These are phyloP conservation scores for Fusarium piperis DNA, from an alignment of 2,329 filamentous ascomycete genomes.

Conservation along the genomic window DNA sequence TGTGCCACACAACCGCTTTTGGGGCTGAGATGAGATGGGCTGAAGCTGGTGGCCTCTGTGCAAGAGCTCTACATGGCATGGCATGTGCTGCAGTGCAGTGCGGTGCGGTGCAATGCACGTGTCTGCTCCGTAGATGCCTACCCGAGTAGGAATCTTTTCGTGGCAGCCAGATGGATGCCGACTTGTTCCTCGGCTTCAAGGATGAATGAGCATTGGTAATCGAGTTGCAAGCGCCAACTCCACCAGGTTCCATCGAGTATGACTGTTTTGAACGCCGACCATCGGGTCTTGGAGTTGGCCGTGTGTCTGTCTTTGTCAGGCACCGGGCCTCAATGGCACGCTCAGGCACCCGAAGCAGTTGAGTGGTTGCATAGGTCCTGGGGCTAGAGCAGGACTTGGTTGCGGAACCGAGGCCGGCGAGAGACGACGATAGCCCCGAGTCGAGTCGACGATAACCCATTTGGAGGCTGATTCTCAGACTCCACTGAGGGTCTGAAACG, in stretches of 20 bases:
- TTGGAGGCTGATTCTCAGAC: constrained; percentile 4
- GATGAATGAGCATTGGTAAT: constrained; percentile 1
- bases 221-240: constrained; percentile 3
- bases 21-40: constrained; percentile 13
- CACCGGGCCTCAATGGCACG: constrained; percentile 4
- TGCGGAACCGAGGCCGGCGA: constrained; percentile 5
- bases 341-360: constrained; percentile 20
- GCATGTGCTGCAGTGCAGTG: neutral
- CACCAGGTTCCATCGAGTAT: constrained; percentile 1
- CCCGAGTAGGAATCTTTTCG: constrained; percentile 2
- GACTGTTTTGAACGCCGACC: constrained; percentile 17
- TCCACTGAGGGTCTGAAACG: constrained; percentile 1
- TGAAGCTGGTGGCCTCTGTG: constrained; percentile 1
- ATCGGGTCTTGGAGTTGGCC: constrained; percentile 11
- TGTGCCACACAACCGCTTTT: constrained; percentile 16
- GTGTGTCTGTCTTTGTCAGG: constrained; percentile 12
- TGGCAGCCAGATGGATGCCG: constrained; percentile 11
- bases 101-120: constrained; percentile 15
- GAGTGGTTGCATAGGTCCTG: constrained; percentile 16
- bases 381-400: constrained; percentile 3
- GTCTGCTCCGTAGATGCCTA: constrained; percentile 10
- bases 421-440: neutral
- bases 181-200: constrained; percentile 13
- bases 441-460: neutral
- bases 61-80: neutral